Conservation (phyloP, 345 rosid species). For the Eucalyptus rudis region DNA sequence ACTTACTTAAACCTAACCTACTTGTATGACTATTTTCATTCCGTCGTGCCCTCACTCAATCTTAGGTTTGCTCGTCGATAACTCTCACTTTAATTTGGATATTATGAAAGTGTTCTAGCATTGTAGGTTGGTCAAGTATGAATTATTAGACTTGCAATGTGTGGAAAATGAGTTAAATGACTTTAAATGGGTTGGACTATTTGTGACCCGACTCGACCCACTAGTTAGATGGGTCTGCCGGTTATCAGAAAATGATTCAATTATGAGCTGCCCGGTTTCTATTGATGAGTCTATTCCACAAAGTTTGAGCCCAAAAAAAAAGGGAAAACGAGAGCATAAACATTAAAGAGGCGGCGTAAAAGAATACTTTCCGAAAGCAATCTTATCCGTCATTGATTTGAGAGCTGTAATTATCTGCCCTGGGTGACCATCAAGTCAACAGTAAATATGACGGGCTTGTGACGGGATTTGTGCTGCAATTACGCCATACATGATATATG, state of each 20-base stretch:
- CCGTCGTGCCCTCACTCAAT: fast-evolving
- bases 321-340: background rate
- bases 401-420: background rate
- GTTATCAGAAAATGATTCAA: background rate
- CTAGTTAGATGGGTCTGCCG: fast-evolving
- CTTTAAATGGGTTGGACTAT: background rate
- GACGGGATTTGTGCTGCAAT: background rate
- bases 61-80: fast-evolving
- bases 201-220: too few relatives aligned
- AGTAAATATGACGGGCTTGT: background rate
- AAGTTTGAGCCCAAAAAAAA: background rate
- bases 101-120: background rate
- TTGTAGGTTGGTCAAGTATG: fast-evolving
- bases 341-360: background rate
- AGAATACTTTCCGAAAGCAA: background rate
- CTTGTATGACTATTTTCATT: background rate
- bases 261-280: background rate
- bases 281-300: background rate
- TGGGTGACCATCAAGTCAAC: background rate
- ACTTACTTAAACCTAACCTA: background rate
- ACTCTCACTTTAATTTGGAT: background rate
- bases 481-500: background rate
- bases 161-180: too few relatives aligned
- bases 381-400: background rate
- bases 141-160: background rate